Evolutionary conservation across 1,139 yeast species (phyloP).

Genomic region (Saccharomycopsis hybrid): DNA sequence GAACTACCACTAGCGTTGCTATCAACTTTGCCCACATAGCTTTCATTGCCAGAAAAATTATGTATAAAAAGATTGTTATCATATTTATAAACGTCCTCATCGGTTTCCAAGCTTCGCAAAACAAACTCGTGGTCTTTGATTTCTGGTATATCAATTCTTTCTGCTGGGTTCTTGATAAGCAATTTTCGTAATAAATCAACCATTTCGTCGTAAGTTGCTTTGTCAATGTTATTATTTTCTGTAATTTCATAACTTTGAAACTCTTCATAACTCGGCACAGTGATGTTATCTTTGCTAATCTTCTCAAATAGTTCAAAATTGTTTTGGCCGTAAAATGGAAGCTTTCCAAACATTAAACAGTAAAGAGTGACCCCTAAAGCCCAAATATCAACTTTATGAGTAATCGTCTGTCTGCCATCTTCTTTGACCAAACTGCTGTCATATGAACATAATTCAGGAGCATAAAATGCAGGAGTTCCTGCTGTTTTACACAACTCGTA

Average conservation of each 20-base stretch:
- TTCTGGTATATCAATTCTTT: conserved; percentile 64
- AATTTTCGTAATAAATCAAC: conserved; percentile 59
- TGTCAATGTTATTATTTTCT: conserved; percentile 30
- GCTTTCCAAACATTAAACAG: conserved; percentile 79
- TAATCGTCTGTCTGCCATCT: conserved; percentile 37
- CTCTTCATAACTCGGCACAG: conserved; percentile 51
- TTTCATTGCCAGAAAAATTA: conserved; percentile 21
- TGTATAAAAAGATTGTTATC: conserved; percentile 13
- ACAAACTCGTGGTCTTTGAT: conserved; percentile 81
- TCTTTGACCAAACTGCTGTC: conserved; percentile 27
- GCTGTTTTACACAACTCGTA: conserved; percentile 71
- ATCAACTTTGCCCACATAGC: conserved; percentile 19
- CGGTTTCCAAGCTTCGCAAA: conserved; percentile 48
- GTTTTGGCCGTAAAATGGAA: conserved; percentile 86
- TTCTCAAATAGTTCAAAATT: conserved; percentile 84
- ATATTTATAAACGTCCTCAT: conserved; percentile 27
- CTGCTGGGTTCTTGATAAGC: conserved; percentile 63
- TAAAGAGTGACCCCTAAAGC: conserved; percentile 91
- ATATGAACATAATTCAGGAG: conserved; percentile 67
- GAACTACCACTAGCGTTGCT: conserved; percentile 26
- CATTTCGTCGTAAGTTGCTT: conserved; percentile 51
- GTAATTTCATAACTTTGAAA: conserved; percentile 30
- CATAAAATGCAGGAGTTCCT: conserved; percentile 84
- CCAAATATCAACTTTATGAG: conserved; percentile 89
- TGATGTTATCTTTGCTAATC: conserved; percentile 58